Evolutionary conservation across 2,329 filamentous ascomycete species (phyloP).

Genomic region (Beauveria varroae): DNA sequence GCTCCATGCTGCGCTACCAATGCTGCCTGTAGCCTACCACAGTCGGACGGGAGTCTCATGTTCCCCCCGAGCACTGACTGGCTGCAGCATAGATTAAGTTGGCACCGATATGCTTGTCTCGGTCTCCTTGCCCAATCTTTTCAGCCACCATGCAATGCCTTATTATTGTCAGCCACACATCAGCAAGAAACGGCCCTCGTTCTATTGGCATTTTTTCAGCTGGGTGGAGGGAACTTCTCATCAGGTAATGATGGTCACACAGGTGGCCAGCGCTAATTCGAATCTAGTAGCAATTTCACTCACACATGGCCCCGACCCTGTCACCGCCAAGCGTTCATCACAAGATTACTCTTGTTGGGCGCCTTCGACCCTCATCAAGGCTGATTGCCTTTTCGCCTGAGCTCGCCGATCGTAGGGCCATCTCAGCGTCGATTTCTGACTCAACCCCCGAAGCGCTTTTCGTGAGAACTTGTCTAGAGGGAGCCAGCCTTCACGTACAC

Average conservation of each 20-base stretch:
- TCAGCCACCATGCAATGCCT: not conserved
- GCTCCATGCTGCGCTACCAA: not conserved
- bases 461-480: not conserved
- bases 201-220: conserved; percentile 5
- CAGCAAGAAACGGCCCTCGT: not conserved
- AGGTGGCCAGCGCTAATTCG: not conserved
- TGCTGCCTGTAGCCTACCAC: not conserved
- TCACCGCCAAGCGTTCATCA: not conserved
- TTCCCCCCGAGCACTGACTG: not conserved
- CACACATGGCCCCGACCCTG: not conserved
- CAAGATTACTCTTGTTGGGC: not conserved
- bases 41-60: not conserved
- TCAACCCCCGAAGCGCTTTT: not conserved
- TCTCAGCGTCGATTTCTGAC: not conserved
- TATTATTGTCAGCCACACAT: not conserved
- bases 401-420: conserved; percentile 1
- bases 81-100: conserved; percentile 4
- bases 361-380: not conserved
- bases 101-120: not conserved
- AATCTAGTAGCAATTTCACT: not conserved
- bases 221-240: not conserved
- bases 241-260: too few relatives aligned
- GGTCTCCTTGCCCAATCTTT: not conserved
- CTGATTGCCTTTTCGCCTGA: not conserved
- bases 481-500: not conserved